Base-by-base conservation (phyloP, 1,139 yeast species). In the Yamadazyma jaroonii region DNA sequence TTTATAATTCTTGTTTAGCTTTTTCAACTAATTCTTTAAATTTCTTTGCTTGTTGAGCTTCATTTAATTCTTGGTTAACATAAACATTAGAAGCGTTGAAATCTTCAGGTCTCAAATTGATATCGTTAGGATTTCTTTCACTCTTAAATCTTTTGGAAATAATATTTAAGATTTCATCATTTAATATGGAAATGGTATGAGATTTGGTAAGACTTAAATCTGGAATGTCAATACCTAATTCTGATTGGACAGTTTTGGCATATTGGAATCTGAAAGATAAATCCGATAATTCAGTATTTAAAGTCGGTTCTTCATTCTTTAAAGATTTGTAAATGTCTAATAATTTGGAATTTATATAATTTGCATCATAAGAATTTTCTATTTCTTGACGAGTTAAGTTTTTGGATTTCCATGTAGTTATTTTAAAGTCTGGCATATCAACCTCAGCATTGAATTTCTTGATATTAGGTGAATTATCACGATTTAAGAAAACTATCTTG, bases 81-180 rank as follows among this genome's bases (percentile, higher is more conserved):
- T 84, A 77, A 37, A 88, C 50, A 47, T 69, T 71, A 14, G 54
- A 56, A 36, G 69, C 61, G 7, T 53, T 47, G 49, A 71, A 71
- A 45, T 71, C 76, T 34, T 58, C 65, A 9, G 57, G 52, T 45
- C 69, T 64, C 50, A 71, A 64, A 11, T 61, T 72, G 39, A 71
- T 77, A 30, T 88, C 92, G 46, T 84, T 77, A 20, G 96, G 94
- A 56, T 79, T 78, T 53, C 82, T 73, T 58, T 84, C 95, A 49
- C 74, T 74, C 24, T 57, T 59, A 62, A 69, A 77, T 48, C 74
- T 62, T 25, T 77, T 75, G 25, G 74, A 63, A 8, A 84, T 67
- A 32, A 72, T 60, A 8, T 57, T 48, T 23, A 58, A 49, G 39
- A 80, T 68, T 45, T 74, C 78, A 0, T 57, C 46, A 42, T 65